Conservation (phyloP, 306 rosid genomes). For the Dicorynia guianensis region DNA sequence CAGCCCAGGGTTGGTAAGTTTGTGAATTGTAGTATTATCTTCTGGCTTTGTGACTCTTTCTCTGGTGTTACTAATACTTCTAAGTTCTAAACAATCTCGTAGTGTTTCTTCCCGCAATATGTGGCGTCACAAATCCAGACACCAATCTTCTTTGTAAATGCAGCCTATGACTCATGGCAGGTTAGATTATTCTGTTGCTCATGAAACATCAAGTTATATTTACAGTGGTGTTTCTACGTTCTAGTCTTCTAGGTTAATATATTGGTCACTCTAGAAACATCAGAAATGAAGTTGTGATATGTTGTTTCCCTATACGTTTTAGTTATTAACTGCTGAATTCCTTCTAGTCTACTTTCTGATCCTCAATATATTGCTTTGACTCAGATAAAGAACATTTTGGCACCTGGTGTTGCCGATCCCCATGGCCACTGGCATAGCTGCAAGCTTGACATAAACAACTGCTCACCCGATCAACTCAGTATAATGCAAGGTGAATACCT, state of each 20-base stretch:
- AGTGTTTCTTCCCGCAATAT: conserved; percentile 97
- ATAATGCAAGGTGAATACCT: conserved; percentile 65
- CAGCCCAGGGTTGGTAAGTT: conserved; percentile 66
- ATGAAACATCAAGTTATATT: conserved; percentile 20
- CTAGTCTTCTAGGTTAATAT: background rate
- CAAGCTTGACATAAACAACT: conserved; percentile 66
- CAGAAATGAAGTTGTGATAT: no score
- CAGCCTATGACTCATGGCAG: conserved; percentile 99
- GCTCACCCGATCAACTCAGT: conserved; percentile 66
- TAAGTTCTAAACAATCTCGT: conserved; percentile 40
- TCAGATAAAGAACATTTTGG: conserved; percentile 79
- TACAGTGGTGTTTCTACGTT: background rate
- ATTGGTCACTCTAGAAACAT: conserved; percentile 2
- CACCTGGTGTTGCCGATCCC: conserved; percentile 82
- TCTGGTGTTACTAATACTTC: conserved; percentile 29
- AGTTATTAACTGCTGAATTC: no score
- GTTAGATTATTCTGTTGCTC: conserved; percentile 53
- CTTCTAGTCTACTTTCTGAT: conserved; percentile 11
- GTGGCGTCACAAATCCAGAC: conserved; percentile 66
- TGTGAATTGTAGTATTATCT: conserved; percentile 12
- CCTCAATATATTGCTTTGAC: conserved; percentile 29
- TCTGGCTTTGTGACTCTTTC: conserved; percentile 1
- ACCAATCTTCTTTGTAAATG: conserved; percentile 81
- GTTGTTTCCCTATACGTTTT: no score
- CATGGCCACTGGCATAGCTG: conserved; percentile 67